Evolutionary conservation across 306 rosid species (phyloP).

Genomic region (Lagenaria siceraria): DNA sequence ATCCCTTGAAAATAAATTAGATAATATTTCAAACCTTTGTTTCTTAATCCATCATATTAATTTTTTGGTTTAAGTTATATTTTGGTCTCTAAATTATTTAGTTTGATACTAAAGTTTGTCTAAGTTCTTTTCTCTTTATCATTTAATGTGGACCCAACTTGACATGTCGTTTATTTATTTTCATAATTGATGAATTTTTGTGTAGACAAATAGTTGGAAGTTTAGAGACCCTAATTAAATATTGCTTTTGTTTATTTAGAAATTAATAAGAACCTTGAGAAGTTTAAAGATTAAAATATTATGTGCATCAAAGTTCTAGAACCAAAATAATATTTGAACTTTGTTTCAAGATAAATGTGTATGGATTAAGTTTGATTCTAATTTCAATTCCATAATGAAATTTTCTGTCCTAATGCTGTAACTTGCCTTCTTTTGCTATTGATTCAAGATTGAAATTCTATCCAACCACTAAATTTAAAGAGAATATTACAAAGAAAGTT

Average conservation of each 20-base stretch:
- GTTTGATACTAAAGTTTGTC: background rate
- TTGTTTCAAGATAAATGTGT: background rate
- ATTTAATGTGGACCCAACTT: background rate
- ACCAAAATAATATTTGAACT: too few species aligned
- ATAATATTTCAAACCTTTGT: background rate
- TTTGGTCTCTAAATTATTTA: background rate
- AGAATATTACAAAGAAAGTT: background rate
- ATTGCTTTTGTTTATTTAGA: background rate
- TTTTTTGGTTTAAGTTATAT: background rate
- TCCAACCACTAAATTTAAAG: background rate
- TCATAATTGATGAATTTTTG: background rate
- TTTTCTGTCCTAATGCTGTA: background rate
- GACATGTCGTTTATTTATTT: background rate
- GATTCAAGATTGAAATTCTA: background rate
- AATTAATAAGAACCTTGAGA: background rate
- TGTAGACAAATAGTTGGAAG: background rate
- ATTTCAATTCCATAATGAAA: background rate
- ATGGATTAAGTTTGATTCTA: background rate
- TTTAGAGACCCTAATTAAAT: background rate
- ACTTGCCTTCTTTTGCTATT: background rate
- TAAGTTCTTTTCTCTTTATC: too few species aligned
- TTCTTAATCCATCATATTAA: background rate
- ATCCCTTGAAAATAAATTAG: background rate
- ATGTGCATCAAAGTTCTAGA: background rate
- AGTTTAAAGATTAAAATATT: background rate